phyloP scores from a whole-genome alignment of 495 filamentous ascomycete species.

The Acidomyces sp. region DNA sequence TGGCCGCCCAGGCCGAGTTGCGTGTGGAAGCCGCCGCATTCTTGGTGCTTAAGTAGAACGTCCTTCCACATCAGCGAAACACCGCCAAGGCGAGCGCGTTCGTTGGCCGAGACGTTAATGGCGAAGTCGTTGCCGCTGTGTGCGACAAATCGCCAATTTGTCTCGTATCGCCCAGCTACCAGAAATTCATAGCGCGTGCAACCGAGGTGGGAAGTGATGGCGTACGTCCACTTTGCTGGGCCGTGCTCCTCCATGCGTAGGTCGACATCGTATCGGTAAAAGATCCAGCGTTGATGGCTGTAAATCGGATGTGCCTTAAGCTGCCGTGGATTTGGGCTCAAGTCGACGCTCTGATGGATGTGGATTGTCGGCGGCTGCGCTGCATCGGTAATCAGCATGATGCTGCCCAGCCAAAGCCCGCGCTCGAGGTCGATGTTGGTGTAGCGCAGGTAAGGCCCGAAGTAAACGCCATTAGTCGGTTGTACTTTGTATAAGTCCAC shows the following conservation, averaged over 20 bases:
- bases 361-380: slow-evolving; percentile 90
- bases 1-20: slow-evolving; percentile 88
- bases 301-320: slow-evolving; percentile 73
- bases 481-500: slow-evolving; percentile 86
- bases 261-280: slow-evolving; percentile 91
- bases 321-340: slow-evolving; percentile 87
- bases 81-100: slow-evolving; percentile 72
- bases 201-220: slow-evolving; percentile 89
- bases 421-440: slow-evolving; percentile 93
- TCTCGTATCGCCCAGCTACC: slow-evolving; percentile 82
- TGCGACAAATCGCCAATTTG: slow-evolving; percentile 91
- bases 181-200: slow-evolving; percentile 97
- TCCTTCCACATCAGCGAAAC: slow-evolving; percentile 98
- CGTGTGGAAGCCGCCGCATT: slow-evolving; percentile 88
- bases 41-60: slow-evolving; percentile 90
- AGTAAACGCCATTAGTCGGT: slow-evolving; percentile 96
- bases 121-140: slow-evolving; percentile 94
- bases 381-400: slow-evolving; percentile 74
- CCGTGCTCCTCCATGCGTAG: slow-evolving; percentile 73
- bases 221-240: slow-evolving; percentile 92
- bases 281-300: slow-evolving; percentile 82
- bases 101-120: slow-evolving; percentile 68
- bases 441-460: slow-evolving; percentile 89
- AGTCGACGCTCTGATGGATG: slow-evolving; percentile 78
- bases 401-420: slow-evolving; percentile 76